Evolutionary conservation across 768 basidiomycete genomes (phyloP).

Genomic region (Tulasnella sp.): DNA sequence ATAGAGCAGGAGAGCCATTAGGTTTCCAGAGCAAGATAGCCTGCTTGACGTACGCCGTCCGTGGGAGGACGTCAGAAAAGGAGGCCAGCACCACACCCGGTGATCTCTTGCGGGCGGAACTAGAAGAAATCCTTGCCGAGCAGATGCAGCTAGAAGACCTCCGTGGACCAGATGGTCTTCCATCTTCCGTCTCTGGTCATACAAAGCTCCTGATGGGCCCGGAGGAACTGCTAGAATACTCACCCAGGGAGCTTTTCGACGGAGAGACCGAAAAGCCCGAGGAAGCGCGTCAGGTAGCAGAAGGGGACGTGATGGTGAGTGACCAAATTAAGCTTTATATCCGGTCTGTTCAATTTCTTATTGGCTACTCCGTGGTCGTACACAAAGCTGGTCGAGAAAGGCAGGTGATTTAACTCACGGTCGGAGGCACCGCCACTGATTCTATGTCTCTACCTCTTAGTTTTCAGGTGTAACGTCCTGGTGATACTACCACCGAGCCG

Average conservation of each 20-base stretch:
- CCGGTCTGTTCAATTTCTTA: background rate
- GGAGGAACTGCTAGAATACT: background rate
- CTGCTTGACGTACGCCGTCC: background rate
- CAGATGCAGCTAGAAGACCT: background rate
- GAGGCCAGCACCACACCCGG: too few species aligned
- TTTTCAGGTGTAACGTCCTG: background rate
- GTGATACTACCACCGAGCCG: background rate
- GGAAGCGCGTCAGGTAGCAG: background rate
- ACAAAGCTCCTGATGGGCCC: background rate
- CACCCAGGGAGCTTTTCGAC: background rate
- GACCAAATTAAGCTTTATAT: background rate
- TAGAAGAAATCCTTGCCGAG: background rate
- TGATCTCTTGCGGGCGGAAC: background rate
- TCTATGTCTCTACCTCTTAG: background rate
- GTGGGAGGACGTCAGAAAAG: background rate
- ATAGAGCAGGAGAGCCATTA: background rate
- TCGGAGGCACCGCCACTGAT: background rate
- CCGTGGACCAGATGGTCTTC: background rate
- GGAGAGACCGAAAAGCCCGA: background rate
- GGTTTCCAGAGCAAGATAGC: background rate
- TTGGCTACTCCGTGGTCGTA: background rate
- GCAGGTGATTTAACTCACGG: background rate
- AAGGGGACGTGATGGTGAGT: background rate
- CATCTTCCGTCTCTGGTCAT: background rate
- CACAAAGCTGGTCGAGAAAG: conserved; percentile 3